phyloP scores from a whole-genome alignment of 176 grass and related monocot species.

The Areca catechu region DNA sequence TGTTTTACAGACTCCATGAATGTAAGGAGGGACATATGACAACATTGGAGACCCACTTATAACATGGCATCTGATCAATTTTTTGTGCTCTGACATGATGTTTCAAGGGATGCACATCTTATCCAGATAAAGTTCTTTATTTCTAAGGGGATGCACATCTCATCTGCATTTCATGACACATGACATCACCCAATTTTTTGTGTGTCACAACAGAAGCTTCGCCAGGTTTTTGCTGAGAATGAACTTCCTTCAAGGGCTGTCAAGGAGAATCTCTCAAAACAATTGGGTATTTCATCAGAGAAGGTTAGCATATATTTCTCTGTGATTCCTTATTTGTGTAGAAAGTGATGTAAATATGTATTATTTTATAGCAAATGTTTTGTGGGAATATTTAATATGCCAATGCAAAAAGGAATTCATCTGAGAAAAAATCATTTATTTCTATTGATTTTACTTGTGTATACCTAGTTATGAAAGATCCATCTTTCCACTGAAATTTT shows the following conservation, averaged over 20 bases:
- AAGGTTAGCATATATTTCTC: constrained; percentile 39
- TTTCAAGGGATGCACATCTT: too few relatives aligned
- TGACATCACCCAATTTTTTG: constrained; percentile 14
- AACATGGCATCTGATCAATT: too few relatives aligned
- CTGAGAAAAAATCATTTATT: background rate
- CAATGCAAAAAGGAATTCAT: too few relatives aligned
- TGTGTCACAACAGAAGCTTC: constrained; percentile 50
- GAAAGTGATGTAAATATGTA: background rate
- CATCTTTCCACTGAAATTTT: too few relatives aligned
- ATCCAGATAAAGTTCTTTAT: too few relatives aligned
- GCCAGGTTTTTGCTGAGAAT: constrained; percentile 63
- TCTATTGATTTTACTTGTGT: background rate
- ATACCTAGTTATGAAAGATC: too few relatives aligned
- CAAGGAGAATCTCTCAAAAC: constrained; percentile 67
- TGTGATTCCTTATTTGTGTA: background rate
- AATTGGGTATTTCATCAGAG: constrained; percentile 70
- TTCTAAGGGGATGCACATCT: too few relatives aligned
- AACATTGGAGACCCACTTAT: too few relatives aligned
- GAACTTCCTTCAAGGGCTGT: constrained; percentile 72
- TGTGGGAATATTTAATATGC: background rate
- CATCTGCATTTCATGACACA: background rate
- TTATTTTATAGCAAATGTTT: constrained; percentile 1
- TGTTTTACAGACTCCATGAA: too few relatives aligned
- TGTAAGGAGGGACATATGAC: too few relatives aligned
- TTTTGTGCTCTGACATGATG: too few relatives aligned